Conservation (phyloP, 768 basidiomycete species). For the Crassisporium funariophilum region DNA sequence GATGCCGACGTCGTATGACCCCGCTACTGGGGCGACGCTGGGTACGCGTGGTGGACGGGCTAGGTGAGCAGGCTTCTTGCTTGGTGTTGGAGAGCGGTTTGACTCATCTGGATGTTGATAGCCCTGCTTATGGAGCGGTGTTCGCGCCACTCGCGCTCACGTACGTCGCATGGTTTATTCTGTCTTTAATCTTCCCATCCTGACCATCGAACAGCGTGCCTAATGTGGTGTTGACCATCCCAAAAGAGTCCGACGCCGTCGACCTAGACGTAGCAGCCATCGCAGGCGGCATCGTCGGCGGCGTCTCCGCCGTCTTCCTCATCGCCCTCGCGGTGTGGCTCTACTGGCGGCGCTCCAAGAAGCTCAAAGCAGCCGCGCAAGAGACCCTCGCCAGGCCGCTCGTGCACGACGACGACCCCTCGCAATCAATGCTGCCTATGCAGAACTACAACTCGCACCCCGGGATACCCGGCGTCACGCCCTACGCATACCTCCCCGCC, state of each 20-base stretch:
- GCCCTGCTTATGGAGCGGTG: slow-evolving; percentile 37
- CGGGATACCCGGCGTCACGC: too few species aligned
- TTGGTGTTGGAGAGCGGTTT: too few species aligned
- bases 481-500: too few species aligned
- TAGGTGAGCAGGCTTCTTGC: too few species aligned
- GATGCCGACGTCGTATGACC: slow-evolving; percentile 25
- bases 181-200: background rate
- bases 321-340: background rate
- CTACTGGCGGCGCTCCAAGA: background rate
- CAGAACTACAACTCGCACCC: too few species aligned
- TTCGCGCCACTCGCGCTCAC: slow-evolving; percentile 28
- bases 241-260: background rate
- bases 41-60: slow-evolving; percentile 5
- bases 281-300: slow-evolving; percentile 4
- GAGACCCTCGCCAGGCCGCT: background rate
- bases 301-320: slow-evolving; percentile 1
- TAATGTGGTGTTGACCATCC: background rate
- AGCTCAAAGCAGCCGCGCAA: background rate
- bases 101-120: too few species aligned
- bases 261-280: slow-evolving; percentile 2
- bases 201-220: background rate
- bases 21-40: slow-evolving; percentile 14
- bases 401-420: slow-evolving; percentile 1
- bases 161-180: slow-evolving; percentile 13
- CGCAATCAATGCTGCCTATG: too few species aligned